These are phyloP conservation scores for Cryphonectria radicalis DNA, from an alignment of 2,329 filamentous ascomycete genomes.

Conservation along the genomic window DNA sequence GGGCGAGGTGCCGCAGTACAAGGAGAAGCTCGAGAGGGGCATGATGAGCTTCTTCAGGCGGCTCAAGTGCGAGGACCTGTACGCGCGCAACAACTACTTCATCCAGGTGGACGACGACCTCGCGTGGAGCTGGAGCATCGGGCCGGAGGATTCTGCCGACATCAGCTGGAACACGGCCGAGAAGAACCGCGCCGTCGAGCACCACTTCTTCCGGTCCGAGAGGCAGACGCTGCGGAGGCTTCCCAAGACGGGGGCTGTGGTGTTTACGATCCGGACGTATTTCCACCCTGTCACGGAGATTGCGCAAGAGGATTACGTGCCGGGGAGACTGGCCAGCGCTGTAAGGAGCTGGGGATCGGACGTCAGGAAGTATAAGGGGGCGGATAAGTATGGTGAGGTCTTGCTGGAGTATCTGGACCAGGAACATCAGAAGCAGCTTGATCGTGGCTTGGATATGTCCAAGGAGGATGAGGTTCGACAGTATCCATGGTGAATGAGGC, in stretches of 20 bases:
- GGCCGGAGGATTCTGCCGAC: constrained; percentile 66
- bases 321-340: constrained; percentile 76
- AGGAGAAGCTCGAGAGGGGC: constrained; percentile 72
- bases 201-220: constrained; percentile 80
- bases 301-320: constrained; percentile 73
- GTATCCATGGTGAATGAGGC: constrained; percentile 60
- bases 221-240: constrained; percentile 70
- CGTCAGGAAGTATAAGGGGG: constrained; percentile 78
- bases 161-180: constrained; percentile 77
- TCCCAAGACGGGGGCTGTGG: constrained; percentile 60
- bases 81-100: constrained; percentile 79
- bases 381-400: constrained; percentile 72
- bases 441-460: constrained; percentile 64
- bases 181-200: constrained; percentile 71
- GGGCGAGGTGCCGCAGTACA: constrained; percentile 75
- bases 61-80: constrained; percentile 68
- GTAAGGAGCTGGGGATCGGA: constrained; percentile 81
- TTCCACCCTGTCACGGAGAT: constrained; percentile 74
- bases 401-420: constrained; percentile 76
- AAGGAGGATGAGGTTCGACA: constrained; percentile 62
- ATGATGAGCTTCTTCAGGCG: constrained; percentile 83
- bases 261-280: constrained; percentile 82
- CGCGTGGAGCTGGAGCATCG: constrained; percentile 78
- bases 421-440: constrained; percentile 75
- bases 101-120: constrained; percentile 81